These are phyloP conservation scores for Sarocladium strictum DNA, from an alignment of 2,329 filamentous ascomycete genomes.

Conservation along the genomic window DNA sequence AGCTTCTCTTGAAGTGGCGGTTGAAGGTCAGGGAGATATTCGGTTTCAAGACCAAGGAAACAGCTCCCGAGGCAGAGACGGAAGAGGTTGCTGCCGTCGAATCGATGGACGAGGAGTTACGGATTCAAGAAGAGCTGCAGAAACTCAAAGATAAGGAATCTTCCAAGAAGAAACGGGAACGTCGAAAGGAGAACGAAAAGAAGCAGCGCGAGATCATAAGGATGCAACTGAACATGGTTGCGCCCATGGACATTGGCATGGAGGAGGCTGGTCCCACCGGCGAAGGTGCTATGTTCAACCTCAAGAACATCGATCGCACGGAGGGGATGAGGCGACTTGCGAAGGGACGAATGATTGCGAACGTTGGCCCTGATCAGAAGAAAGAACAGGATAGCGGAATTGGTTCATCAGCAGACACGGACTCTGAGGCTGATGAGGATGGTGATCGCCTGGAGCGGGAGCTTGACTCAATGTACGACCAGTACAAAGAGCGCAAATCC, in stretches of 20 bases:
- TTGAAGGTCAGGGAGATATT: conserved; percentile 86
- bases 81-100: conserved; percentile 77
- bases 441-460: conserved; percentile 78
- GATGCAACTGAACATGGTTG: conserved; percentile 95
- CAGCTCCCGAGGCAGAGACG: conserved; percentile 34
- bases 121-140: conserved; percentile 82
- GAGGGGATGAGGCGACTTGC: conserved; percentile 49
- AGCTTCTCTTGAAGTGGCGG: conserved; percentile 82
- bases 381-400: conserved; percentile 57
- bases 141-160: conserved; percentile 73
- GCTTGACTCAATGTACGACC: conserved; percentile 80
- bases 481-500: conserved; percentile 75
- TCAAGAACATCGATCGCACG: conserved; percentile 75
- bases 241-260: conserved; percentile 91
- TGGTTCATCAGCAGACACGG: conserved; percentile 47
- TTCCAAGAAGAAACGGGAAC: conserved; percentile 73
- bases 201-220: conserved; percentile 94
- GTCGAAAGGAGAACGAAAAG: conserved; percentile 82
- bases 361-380: conserved; percentile 22
- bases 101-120: conserved; percentile 90
- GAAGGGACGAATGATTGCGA: conserved; percentile 73
- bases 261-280: conserved; percentile 76
- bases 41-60: conserved; percentile 66
- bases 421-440: conserved; percentile 67
- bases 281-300: conserved; percentile 77